Percentiles rank a stretch among this genome's conserved stretches.
phyloP scores from a whole-genome alignment of 306 rosid species.

The Sesbania bispinosa region DNA sequence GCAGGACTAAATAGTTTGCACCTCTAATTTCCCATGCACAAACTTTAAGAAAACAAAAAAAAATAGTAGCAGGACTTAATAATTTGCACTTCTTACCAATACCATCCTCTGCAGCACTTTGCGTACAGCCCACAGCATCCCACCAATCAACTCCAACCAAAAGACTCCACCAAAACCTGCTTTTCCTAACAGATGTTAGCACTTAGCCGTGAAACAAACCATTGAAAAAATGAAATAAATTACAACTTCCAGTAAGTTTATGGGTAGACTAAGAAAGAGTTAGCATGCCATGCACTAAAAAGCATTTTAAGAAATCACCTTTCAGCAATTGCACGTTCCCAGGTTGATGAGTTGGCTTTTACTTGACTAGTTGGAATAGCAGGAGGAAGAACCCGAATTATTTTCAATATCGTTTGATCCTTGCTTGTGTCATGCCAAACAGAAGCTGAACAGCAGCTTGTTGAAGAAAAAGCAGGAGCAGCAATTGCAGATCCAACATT shows the following conservation, averaged over 20 bases:
- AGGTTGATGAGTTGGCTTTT: constrained; percentile 64
- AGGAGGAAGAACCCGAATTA: constrained; percentile 95
- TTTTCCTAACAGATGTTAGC: constrained; percentile 30
- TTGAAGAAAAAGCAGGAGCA: constrained; percentile 93
- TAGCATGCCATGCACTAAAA: background rate
- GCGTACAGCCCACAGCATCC: constrained; percentile 99
- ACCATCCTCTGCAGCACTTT: constrained; percentile 98
- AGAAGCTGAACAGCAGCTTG: constrained; percentile 96
- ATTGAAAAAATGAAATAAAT: constrained; percentile 6
- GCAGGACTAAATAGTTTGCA: constrained; percentile 3
- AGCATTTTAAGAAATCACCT: constrained; percentile 50
- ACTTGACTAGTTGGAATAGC: constrained; percentile 70
- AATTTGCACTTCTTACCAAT: constrained; percentile 63
- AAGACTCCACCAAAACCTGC: constrained; percentile 99
- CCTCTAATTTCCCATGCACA: background rate
- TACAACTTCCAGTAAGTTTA: constrained; percentile 5
- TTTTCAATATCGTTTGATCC: constrained; percentile 76
- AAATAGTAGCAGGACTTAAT: constrained; percentile 8
- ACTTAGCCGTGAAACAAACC: constrained; percentile 22
- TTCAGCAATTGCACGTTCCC: constrained; percentile 98
- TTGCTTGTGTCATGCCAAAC: constrained; percentile 89
- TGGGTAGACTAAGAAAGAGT: background rate
- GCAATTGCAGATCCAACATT: constrained; percentile 94
- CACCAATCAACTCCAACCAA: constrained; percentile 99
- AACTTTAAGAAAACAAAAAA: background rate